Evolutionary conservation across 805 yeast species (phyloP).

Genomic region (Monosporozyma unispora): DNA sequence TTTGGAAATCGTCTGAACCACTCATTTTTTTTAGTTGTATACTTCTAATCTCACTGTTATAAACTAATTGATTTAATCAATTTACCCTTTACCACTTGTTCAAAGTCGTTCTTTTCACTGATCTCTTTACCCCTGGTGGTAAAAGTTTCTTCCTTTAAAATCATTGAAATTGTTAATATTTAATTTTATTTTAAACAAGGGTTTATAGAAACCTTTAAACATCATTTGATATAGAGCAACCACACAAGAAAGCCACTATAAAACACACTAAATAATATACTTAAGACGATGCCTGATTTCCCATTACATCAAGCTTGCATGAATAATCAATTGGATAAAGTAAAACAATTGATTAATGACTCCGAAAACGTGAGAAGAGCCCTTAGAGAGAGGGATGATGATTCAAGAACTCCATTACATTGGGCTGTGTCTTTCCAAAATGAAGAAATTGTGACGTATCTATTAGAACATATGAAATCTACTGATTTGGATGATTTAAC

Average conservation of each 20-base stretch:
- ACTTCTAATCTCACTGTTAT: too few species aligned
- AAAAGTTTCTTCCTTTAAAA: not conserved
- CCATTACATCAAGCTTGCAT: slow-evolving; percentile 57
- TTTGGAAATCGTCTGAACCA: slow-evolving; percentile 39
- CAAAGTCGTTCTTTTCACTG: too few species aligned
- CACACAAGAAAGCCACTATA: not conserved
- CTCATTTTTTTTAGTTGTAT: slow-evolving; percentile 13
- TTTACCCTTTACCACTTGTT: not conserved
- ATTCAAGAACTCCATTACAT: slow-evolving; percentile 72
- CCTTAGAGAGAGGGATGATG: slow-evolving; percentile 49
- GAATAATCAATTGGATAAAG: slow-evolving; percentile 46
- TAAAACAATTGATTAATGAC: slow-evolving; percentile 40
- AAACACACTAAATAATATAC: not conserved
- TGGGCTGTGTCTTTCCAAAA: slow-evolving; percentile 76
- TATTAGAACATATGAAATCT: slow-evolving; percentile 29
- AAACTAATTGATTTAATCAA: too few species aligned
- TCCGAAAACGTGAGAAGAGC: slow-evolving; percentile 36
- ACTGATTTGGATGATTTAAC: slow-evolving; percentile 57
- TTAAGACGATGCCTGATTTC: slow-evolving; percentile 11
- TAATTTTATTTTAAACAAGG: not conserved
- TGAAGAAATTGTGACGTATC: slow-evolving; percentile 38
- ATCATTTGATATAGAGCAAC: not conserved
- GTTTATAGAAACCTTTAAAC: not conserved
- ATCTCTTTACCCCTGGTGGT: not conserved
- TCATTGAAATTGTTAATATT: not conserved